Base-by-base conservation (phyloP, 116 monocot species). In the Zostera marina region DNA sequence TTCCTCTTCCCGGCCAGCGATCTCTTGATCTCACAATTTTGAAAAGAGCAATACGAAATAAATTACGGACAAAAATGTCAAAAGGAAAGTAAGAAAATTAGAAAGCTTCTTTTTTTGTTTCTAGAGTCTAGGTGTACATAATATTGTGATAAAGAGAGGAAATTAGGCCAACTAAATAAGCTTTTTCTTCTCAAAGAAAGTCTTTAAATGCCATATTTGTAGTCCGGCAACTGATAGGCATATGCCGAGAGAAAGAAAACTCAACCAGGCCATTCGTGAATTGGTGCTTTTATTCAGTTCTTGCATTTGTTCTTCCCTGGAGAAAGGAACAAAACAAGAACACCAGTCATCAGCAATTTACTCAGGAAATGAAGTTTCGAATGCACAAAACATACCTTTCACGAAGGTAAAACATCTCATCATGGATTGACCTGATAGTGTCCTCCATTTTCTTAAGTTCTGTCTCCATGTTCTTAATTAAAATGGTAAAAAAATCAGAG, bases 381-480 rank as follows among this genome's bases (percentile, higher is more conserved):
- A 23, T 54, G 12, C 21, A n/a, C 9, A 19, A n/a, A 8, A 11
- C 13, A 23, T 66, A 96, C 96, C 96, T 85, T 70, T 75, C 79
- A n/a, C 96, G 85, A 68, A 96, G 89, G 61, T 80, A 89, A 54
- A 85, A 96, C 85, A 89, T 96, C 57, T 96, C 96, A 60, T 96
- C 96, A 59, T 89, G 96, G 65, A 96, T 96, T 14, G 85, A 82
- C 52, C 64, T 73, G 20, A 85, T 67, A 56, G 77, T 82, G 56
- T 96, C 89, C 63, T 80, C 82, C 70, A 96, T 66, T 70, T 89
- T 89, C 82, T 85, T 96, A 73, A 96, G 68, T 66, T 96, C 96
- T 49, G 85, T 60, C 64, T 85, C 96, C 96, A 96, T 96, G 9
- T 67, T n/a, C 94, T 96, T 25, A 26, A 56, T 15, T 53, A 38